Conservation (phyloP, 176 grass and related monocot species). For the Bothriochloa decipiens region DNA sequence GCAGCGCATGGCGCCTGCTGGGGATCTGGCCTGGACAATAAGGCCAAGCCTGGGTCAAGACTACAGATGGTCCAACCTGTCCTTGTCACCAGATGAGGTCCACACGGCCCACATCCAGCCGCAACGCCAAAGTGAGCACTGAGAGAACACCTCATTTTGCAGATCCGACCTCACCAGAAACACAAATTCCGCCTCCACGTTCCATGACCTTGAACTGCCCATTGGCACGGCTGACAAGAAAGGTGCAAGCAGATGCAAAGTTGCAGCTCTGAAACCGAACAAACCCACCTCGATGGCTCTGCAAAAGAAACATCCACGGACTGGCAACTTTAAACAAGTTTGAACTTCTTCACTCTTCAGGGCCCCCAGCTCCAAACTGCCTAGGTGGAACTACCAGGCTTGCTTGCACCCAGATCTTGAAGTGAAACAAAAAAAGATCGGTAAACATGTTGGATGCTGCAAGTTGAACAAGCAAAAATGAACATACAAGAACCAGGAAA, state of each 20-base stretch:
- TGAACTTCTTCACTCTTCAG: neutral
- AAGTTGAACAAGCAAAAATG: constrained; percentile 14
- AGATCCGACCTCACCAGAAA: constrained; percentile 29
- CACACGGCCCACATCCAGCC: neutral
- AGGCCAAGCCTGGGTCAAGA: constrained; percentile 25
- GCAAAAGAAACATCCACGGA: constrained; percentile 20
- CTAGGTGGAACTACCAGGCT: neutral
- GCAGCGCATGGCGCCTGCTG: neutral
- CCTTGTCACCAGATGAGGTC: neutral
- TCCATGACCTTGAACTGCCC: neutral
- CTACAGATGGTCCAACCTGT: constrained; percentile 41
- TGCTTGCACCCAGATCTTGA: neutral
- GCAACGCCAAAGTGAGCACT: neutral
- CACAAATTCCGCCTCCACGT: neutral
- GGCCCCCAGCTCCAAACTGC: neutral
- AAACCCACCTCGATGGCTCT: constrained; percentile 9
- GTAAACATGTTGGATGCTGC: neutral
- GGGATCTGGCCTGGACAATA: constrained; percentile 6
- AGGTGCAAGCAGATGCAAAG: neutral
- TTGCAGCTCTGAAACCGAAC: neutral
- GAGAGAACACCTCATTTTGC: constrained; percentile 21
- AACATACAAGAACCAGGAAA: neutral
- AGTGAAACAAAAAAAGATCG: neutral
- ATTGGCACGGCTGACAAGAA: neutral
- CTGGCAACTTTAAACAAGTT: constrained; percentile 11